Percentiles rank a stretch among this genome's conserved stretches.
phyloP scores from a whole-genome alignment of 257 asterid genomes.

The Nicotiana undulata region DNA sequence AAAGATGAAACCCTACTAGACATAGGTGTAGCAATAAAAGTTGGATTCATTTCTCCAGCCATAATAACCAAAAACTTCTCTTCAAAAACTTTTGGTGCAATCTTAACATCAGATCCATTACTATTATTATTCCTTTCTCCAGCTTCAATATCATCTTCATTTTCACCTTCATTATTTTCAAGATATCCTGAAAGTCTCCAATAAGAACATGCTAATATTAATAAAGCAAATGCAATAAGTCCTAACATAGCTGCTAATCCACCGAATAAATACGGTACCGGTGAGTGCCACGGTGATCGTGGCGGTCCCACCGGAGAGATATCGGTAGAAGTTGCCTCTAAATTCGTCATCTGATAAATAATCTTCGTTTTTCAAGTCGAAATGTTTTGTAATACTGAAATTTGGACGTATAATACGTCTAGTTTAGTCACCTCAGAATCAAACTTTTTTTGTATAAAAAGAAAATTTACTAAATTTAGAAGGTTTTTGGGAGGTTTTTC shows the following conservation, averaged over 20 bases:
- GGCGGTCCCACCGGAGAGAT: conserved; percentile 17
- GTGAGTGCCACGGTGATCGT: conserved; percentile 86
- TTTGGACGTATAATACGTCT: neutral
- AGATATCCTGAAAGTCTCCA: conserved; percentile 60
- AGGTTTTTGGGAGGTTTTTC: neutral
- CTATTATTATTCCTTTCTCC: conserved; percentile 28
- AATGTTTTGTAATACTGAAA: neutral
- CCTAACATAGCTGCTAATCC: conserved; percentile 91
- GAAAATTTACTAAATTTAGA: no score
- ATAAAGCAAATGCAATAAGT: conserved; percentile 79
- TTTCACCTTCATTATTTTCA: conserved; percentile 23
- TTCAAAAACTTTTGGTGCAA: conserved; percentile 37
- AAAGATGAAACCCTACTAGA: conserved; percentile 62
- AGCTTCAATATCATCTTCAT: conserved; percentile 44
- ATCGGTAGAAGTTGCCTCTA: conserved; percentile 18
- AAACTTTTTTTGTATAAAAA: neutral
- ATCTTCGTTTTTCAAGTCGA: neutral
- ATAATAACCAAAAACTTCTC: conserved; percentile 79
- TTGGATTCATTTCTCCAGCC: conserved; percentile 86
- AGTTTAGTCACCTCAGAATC: neutral
- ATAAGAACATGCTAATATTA: conserved; percentile 75
- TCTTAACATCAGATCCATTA: conserved; percentile 6
- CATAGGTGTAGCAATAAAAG: conserved; percentile 77
- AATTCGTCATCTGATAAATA: conserved; percentile 9
- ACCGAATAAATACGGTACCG: conserved; percentile 87